Base-by-base conservation (phyloP, 257 asterid genomes). In the Fraxinus cuspidata region DNA sequence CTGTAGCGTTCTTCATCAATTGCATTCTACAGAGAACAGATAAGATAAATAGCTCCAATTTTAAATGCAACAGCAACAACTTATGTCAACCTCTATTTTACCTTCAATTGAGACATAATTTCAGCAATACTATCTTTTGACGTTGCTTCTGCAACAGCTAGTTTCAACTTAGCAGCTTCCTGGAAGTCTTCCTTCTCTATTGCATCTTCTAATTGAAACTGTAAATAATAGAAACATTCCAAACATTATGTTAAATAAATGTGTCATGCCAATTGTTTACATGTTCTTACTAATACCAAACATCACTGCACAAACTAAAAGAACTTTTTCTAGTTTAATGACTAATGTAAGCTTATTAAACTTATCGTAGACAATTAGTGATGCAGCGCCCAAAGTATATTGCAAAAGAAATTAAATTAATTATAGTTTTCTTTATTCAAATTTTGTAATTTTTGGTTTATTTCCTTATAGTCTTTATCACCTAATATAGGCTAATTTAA, bases 201-300 rank as follows among this genome's bases (percentile, higher is more conserved):
- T 34, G 94, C 97, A 63, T 92, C 99, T 83, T 95, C 99, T 66
- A 95, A 86, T 80, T 95, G 97, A 81, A 95, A 95, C 99, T 95
- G 88, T 49, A 83, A 73, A 69, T 77, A 67, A 69, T 70, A 73
- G 70, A 38, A 77, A 83, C 28, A 73, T 28, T 79, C 44, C 80
- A 31, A 18, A 66, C 70, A 49, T 60, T 44, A 37, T 0, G 18
- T 23, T 63, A 25, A 60, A 35, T 72, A 73, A 18, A 74, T 28
- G 77, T 51, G 15, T 16, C 28, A 37, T 31, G 27, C 29, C 31
- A 42, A 31, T 49, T 40, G 67, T 47, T n/a, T 31, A 34, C 37
- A 74, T 60, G 53, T 67, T 64, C 74, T 73, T 68, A 38, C 73
- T 56, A 70, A 21, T 42, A 29, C 19, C 34, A 78, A 35, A 21